A percentile compares a stretch with the other conserved stretches of the same genome.
Conservation (phyloP, 371 early-diverging fungal genomes). For the Mucor saturninus region DNA sequence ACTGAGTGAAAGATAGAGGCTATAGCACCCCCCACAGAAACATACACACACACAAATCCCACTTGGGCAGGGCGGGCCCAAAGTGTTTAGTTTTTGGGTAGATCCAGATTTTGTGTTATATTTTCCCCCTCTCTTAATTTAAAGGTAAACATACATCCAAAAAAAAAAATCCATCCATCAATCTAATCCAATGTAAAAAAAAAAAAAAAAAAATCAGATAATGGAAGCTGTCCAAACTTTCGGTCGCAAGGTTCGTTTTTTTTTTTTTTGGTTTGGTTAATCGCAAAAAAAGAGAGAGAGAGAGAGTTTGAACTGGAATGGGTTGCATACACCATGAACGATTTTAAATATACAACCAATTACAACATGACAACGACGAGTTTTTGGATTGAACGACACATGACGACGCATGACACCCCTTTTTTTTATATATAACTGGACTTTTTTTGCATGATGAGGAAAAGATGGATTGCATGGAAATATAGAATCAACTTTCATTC, state of each 20-base stretch:
- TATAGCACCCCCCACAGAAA: no score
- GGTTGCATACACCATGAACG: no score
- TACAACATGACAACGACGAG: no score
- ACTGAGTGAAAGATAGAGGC: no score
- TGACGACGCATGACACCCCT: no score
- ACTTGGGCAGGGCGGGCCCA: neutral
- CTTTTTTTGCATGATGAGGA: no score
- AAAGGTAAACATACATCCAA: conserved; percentile 10
- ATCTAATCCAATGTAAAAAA: neutral
- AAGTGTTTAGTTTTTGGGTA: neutral
- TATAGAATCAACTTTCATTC: no score
- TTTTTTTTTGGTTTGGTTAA: neutral
- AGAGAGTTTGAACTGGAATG: neutral
- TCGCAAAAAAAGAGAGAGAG: neutral
- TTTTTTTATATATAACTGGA: no score
- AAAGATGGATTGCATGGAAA: no score
- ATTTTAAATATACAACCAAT: no score
- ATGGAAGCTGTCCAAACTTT: conserved; percentile 65
- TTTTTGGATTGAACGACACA: no score
- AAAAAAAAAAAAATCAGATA: conserved; percentile 10
- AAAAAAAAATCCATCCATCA: conserved; percentile 14
- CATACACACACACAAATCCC: no score
- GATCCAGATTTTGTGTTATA: conserved; percentile 3
- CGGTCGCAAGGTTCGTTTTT: conserved; percentile 58
- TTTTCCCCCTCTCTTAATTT: conserved; percentile 28